Evolutionary conservation across 192 early-diverging fungal species (phyloP).

Genomic region (Backusella sp.): DNA sequence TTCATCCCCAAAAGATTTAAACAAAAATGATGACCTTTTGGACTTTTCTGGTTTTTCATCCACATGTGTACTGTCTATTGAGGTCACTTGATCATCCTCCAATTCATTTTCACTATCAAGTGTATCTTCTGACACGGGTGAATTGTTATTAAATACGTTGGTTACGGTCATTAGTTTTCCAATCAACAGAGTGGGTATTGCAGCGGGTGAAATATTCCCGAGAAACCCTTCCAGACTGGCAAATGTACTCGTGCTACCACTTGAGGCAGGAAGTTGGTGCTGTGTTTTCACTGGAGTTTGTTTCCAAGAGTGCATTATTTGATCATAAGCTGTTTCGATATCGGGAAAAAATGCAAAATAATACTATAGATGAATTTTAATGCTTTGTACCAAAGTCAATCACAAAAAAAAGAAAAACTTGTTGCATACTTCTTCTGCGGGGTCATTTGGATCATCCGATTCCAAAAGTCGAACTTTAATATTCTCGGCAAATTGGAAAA

Average conservation of each 20-base stretch:
- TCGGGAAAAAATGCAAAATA: conserved; percentile 64
- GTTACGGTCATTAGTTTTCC: conserved; percentile 8
- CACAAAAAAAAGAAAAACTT: conserved; percentile 52
- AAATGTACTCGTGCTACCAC: not conserved
- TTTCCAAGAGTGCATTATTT: conserved; percentile 21
- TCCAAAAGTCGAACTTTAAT: conserved; percentile 52
- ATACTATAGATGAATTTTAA: conserved; percentile 37
- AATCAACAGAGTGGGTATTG: conserved; percentile 15
- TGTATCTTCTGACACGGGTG: not conserved
- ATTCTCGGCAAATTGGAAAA: conserved; percentile 48
- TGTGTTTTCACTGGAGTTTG: not conserved
- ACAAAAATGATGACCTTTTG: not conserved
- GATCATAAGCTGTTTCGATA: conserved; percentile 29
- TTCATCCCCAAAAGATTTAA: not conserved
- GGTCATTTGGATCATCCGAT: conserved; percentile 35
- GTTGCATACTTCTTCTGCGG: conserved; percentile 29
- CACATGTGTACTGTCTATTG: not conserved
- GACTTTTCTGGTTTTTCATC: not conserved
- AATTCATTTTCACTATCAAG: not conserved
- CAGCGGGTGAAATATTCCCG: conserved; percentile 26
- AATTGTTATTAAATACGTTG: not conserved
- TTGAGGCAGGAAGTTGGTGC: conserved; percentile 11
- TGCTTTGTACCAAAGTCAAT: not conserved
- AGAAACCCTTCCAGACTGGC: not conserved
- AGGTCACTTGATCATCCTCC: not conserved